Conservation (phyloP, 495 filamentous ascomycete genomes). For the Corynascus novoguineensis region DNA sequence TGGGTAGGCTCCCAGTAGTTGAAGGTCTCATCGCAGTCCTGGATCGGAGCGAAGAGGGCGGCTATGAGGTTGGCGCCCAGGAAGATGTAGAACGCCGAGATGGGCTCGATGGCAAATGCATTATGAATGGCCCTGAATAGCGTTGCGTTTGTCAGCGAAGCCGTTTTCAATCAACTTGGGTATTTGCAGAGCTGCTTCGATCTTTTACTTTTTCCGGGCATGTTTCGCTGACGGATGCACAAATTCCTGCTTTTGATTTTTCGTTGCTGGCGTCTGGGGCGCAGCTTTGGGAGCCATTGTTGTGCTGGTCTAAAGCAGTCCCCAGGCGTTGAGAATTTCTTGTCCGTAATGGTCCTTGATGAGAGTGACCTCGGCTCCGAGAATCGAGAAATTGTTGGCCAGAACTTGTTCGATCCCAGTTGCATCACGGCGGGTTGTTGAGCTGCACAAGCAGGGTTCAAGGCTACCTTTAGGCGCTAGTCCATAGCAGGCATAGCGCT, state of each 20-base stretch:
- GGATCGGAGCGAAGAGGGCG: conserved; percentile 83
- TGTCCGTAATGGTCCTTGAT: neutral
- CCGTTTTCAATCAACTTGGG: conserved; percentile 10
- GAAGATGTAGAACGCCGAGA: conserved; percentile 72
- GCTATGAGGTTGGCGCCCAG: conserved; percentile 66
- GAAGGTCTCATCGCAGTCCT: conserved; percentile 98
- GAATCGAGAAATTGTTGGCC: neutral
- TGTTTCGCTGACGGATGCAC: conserved; percentile 43
- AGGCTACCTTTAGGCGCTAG: neutral
- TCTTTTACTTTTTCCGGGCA: conserved; percentile 41
- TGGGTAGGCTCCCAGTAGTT: conserved; percentile 99
- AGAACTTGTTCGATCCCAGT: too few species aligned
- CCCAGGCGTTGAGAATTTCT: neutral
- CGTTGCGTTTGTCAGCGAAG: too few species aligned
- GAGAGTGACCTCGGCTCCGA: neutral
- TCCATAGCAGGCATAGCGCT: conserved; percentile 11
- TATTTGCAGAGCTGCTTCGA: neutral
- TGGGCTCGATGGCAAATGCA: conserved; percentile 62
- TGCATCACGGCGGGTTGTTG: neutral
- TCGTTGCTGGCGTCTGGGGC: conserved; percentile 15
- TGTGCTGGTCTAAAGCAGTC: neutral
- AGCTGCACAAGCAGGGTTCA: neutral
- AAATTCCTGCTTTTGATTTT: conserved; percentile 26
- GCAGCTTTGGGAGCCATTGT: conserved; percentile 28
- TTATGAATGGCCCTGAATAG: conserved; percentile 43